A percentile compares a stretch with the other conserved stretches of the same genome.
Conservation (phyloP, 345 rosid species). For the Pugionium cornutum region DNA sequence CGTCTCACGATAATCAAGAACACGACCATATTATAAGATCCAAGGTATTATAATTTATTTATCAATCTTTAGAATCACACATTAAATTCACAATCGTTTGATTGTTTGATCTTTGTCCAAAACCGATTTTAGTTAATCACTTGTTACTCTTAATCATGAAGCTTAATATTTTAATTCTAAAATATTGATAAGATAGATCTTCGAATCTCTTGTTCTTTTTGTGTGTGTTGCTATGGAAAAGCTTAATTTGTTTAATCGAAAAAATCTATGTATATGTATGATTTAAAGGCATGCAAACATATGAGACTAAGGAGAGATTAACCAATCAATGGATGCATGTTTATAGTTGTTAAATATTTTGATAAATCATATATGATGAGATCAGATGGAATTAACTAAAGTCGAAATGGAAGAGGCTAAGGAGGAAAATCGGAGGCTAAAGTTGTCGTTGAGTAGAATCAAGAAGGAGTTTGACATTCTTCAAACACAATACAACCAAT, state of each 20-base stretch:
- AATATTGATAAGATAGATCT: constrained; percentile 17
- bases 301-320: not conserved
- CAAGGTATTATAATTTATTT: constrained; percentile 38
- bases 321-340: not conserved
- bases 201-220: not conserved
- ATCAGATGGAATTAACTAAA: constrained; percentile 61
- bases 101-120: not conserved
- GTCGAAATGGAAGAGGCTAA: constrained; percentile 71
- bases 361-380: not conserved
- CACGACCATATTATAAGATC: constrained; percentile 38
- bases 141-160: constrained; percentile 6
- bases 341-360: not conserved
- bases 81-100: constrained; percentile 11
- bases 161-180: constrained; percentile 9
- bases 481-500: constrained; percentile 53
- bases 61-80: not conserved
- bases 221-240: constrained; percentile 5
- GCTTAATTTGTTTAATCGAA: not conserved
- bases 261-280: not conserved
- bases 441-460: constrained; percentile 49
- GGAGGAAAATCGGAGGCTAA: constrained; percentile 78
- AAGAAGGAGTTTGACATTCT: constrained; percentile 68
- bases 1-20: constrained; percentile 32
- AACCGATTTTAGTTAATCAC: not conserved
- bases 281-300: constrained; percentile 15